Evolutionary conservation across 192 early-diverging fungal genomes (phyloP).

Genomic region (Linnemannia schmuckeri): DNA sequence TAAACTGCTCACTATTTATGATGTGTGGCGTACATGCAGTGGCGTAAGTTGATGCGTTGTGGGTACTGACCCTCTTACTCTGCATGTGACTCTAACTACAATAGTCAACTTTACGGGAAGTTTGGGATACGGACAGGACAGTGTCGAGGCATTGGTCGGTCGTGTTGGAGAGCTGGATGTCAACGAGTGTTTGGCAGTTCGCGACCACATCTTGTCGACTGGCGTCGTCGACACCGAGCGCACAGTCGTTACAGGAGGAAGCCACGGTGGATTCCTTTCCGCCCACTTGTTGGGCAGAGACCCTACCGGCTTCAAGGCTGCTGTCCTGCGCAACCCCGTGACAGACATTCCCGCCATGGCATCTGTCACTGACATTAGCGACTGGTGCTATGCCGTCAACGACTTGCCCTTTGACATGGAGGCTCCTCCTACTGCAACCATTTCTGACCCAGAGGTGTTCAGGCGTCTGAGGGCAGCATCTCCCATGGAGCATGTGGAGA

Average conservation of each 20-base stretch:
- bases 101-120: conserved; percentile 85
- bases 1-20: conserved; percentile 16
- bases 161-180: conserved; percentile 76
- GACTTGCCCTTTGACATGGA: conserved; percentile 65
- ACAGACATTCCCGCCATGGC: conserved; percentile 57
- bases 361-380: conserved; percentile 73
- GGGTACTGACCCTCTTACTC: neutral
- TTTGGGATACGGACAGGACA: conserved; percentile 81
- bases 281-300: conserved; percentile 64
- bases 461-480: conserved; percentile 68
- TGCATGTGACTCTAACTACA: neutral
- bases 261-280: conserved; percentile 79
- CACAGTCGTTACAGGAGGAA: conserved; percentile 77
- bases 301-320: conserved; percentile 69
- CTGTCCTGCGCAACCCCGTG: conserved; percentile 82
- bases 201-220: conserved; percentile 55
- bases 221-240: conserved; percentile 61
- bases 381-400: conserved; percentile 83
- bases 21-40: neutral
- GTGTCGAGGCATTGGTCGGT: conserved; percentile 73
- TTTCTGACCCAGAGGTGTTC: conserved; percentile 69
- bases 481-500: conserved; percentile 66
- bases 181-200: conserved; percentile 69
- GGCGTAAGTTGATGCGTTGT: neutral
- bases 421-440: conserved; percentile 66